Conservation (phyloP, 2,329 filamentous ascomycete species). For the Alternaria brassicae region DNA sequence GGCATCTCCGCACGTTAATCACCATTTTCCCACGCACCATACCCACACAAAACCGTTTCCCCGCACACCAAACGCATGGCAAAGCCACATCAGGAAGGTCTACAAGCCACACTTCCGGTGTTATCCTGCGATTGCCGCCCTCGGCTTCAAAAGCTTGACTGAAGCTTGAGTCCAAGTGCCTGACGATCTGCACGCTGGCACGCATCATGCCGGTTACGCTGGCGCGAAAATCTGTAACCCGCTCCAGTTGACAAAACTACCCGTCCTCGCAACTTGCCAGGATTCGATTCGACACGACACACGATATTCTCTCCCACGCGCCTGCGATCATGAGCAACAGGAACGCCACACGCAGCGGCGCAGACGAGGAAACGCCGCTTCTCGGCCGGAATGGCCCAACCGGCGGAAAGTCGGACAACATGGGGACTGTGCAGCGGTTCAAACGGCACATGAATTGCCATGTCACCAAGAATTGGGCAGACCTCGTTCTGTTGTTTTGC, state of each 20-base stretch:
- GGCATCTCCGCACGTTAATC: constrained; percentile 22
- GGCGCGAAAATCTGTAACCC: constrained; percentile 6
- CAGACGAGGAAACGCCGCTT: constrained; percentile 46
- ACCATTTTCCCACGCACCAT: constrained; percentile 20
- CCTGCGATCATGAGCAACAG: constrained; percentile 23
- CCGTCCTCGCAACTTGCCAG: constrained; percentile 6
- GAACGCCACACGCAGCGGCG: constrained; percentile 16
- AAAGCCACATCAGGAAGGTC: constrained; percentile 19
- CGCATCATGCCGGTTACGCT: constrained; percentile 4
- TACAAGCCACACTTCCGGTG: constrained; percentile 5
- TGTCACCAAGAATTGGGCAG: constrained; percentile 68
- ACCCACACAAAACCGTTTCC: constrained; percentile 4
- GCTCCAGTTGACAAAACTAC: constrained; percentile 19
- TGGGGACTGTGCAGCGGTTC: constrained; percentile 19
- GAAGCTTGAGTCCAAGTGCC: constrained; percentile 35
- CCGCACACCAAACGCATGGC: constrained; percentile 9
- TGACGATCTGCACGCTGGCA: constrained; percentile 18
- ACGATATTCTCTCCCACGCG: not conserved
- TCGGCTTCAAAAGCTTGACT: constrained; percentile 27
- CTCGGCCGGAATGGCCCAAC: constrained; percentile 30
- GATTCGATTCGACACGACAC: constrained; percentile 15
- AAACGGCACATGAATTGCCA: constrained; percentile 53
- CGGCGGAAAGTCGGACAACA: constrained; percentile 31
- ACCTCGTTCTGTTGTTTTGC: constrained; percentile 72
- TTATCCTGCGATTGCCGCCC: constrained; percentile 42